These are phyloP conservation scores for Boletus patriciae DNA, from an alignment of 768 basidiomycete species.

Conservation along the genomic window DNA sequence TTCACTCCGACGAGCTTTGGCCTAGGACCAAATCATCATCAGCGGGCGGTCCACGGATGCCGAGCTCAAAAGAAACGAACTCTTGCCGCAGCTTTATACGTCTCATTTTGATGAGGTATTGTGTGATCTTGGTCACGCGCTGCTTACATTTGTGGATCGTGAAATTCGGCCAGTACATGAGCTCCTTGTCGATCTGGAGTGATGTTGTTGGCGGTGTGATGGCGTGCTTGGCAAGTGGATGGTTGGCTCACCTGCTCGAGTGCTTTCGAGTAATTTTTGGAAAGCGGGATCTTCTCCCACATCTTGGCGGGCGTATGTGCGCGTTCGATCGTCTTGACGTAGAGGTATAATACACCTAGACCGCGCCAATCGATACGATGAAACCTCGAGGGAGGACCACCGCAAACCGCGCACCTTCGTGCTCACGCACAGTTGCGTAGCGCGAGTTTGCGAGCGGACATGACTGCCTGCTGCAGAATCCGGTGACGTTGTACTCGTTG, in stretches of 20 bases:
- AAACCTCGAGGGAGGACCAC: background rate
- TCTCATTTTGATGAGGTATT: slow-evolving; percentile 98
- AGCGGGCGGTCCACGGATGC: background rate
- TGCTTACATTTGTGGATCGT: slow-evolving; percentile 99
- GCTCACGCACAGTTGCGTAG: slow-evolving; percentile 97
- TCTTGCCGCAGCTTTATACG: slow-evolving; percentile 82
- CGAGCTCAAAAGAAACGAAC: slow-evolving; percentile 45
- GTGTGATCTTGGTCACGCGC: slow-evolving; percentile 96
- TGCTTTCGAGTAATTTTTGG: slow-evolving; percentile 93
- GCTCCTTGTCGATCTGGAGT: slow-evolving; percentile 84
- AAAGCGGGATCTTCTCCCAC: slow-evolving; percentile 96
- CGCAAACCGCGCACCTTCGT: slow-evolving; percentile 64
- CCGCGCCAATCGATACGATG: background rate
- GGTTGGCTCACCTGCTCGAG: slow-evolving; percentile 74
- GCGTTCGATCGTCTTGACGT: slow-evolving; percentile 96
- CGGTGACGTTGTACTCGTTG: slow-evolving; percentile 98
- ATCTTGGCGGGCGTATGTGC: slow-evolving; percentile 94
- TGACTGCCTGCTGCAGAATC: slow-evolving; percentile 90
- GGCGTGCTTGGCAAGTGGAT: background rate
- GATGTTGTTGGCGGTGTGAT: background rate
- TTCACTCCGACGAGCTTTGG: slow-evolving; percentile 93
- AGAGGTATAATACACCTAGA: slow-evolving; percentile 84
- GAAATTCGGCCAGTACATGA: slow-evolving; percentile 99
- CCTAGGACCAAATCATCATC: slow-evolving; percentile 40
- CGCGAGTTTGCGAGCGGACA: slow-evolving; percentile 98